phyloP scores from a whole-genome alignment of 177 flowering plant genomes.

The Vitis hybrid region DNA sequence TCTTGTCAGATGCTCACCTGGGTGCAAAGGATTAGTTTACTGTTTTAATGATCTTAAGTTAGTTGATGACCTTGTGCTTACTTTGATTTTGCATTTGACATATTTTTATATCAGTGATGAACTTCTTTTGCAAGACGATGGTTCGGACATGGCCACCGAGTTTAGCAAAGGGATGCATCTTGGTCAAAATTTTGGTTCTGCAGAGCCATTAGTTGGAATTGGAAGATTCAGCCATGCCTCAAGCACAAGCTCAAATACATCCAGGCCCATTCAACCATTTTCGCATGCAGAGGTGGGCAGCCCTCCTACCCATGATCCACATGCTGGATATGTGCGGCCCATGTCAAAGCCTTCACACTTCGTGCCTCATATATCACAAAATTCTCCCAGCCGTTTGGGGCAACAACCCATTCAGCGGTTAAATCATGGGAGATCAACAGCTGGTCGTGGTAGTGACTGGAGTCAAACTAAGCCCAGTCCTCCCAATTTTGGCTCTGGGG shows the following conservation, averaged over 20 bases:
- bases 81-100: not conserved
- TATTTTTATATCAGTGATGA: conserved; percentile 66
- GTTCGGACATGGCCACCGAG: conserved; percentile 52
- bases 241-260: conserved; percentile 27
- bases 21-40: not conserved
- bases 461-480: conserved; percentile 49
- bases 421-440: conserved; percentile 49
- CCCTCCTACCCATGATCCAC: conserved; percentile 49
- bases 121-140: conserved; percentile 84
- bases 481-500: conserved; percentile 41
- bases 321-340: conserved; percentile 42
- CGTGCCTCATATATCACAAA: conserved; percentile 55
- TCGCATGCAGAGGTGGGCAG: conserved; percentile 53
- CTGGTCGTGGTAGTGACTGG: conserved; percentile 50
- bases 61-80: not conserved
- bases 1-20: too few species aligned
- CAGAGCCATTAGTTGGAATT: conserved; percentile 41
- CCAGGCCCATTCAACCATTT: conserved; percentile 49
- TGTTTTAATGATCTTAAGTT: not conserved
- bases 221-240: conserved; percentile 40
- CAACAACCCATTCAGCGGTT: conserved; percentile 60
- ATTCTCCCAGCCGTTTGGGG: conserved; percentile 77
- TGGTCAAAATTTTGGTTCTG: conserved; percentile 32
- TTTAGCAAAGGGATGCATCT: conserved; percentile 54
- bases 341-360: conserved; percentile 50